Evolutionary conservation across 768 basidiomycete genomes (phyloP).

Genomic region (Saitozyma sp.): DNA sequence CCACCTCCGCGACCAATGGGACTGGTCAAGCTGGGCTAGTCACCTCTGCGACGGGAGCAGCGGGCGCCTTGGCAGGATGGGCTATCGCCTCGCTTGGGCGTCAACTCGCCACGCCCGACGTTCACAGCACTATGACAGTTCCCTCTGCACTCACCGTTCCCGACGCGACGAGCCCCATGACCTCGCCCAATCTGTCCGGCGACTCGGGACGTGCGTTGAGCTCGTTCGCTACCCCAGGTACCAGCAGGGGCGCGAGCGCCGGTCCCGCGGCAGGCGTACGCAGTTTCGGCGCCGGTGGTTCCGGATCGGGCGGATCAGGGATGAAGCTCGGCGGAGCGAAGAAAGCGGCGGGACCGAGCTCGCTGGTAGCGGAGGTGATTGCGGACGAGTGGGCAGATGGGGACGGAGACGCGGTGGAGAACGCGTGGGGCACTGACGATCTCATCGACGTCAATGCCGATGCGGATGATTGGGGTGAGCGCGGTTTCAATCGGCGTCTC

Average conservation of each 20-base stretch:
- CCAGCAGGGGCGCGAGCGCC: no score
- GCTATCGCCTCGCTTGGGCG: constrained; percentile 86
- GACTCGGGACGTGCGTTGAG: background rate
- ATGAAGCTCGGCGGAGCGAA: constrained; percentile 71
- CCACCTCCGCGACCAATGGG: constrained; percentile 39
- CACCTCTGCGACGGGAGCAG: constrained; percentile 85
- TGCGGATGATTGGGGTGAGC: constrained; percentile 89
- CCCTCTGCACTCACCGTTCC: constrained; percentile 2
- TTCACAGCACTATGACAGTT: constrained; percentile 62
- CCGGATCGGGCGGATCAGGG: constrained; percentile 8
- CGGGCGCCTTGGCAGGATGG: constrained; percentile 90
- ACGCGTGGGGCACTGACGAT: constrained; percentile 73
- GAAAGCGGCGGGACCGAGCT: constrained; percentile 51
- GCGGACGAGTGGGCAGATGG: constrained; percentile 47
- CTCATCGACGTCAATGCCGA: constrained; percentile 93
- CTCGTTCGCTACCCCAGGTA: background rate
- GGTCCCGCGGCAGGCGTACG: no score
- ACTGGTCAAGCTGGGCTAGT: constrained; percentile 61
- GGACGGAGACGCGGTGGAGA: constrained; percentile 60
- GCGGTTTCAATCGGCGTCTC: background rate
- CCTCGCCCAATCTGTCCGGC: background rate
- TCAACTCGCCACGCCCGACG: constrained; percentile 70
- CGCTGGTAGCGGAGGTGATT: constrained; percentile 57
- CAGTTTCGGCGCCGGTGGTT: no score
- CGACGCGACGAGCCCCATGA: background rate